Evolutionary conservation across 2,329 filamentous ascomycete species (phyloP).

Genomic region (Penicillium janthinellum): DNA sequence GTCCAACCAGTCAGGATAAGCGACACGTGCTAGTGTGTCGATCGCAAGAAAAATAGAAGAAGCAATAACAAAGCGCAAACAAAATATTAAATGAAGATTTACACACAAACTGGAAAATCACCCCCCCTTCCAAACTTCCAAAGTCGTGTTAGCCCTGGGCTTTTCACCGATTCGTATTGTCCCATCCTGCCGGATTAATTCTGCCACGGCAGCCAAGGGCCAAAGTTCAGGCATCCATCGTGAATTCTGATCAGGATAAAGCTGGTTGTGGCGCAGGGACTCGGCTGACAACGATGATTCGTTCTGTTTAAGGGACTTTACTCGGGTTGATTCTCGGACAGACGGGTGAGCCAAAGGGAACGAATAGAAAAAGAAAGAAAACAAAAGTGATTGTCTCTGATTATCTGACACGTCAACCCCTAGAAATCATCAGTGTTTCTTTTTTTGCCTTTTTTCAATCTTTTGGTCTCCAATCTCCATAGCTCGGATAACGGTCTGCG

Average conservation of each 20-base stretch:
- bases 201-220: not conserved
- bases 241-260: constrained; percentile 5
- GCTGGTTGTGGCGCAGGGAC: constrained; percentile 14
- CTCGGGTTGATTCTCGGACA: constrained; percentile 3
- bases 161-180: constrained; percentile 19
- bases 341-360: not conserved
- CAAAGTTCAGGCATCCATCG: not conserved
- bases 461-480: not conserved
- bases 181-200: constrained; percentile 3
- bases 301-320: not conserved
- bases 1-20: constrained; percentile 7
- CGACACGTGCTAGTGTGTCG: constrained; percentile 17
- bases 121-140: too few relatives aligned
- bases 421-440: not conserved
- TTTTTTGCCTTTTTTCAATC: not conserved
- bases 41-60: constrained; percentile 14
- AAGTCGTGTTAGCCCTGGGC: constrained; percentile 8
- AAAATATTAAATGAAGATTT: constrained; percentile 1
- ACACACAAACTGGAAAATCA: constrained; percentile 1
- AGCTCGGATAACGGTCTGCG: constrained; percentile 7
- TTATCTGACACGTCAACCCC: constrained; percentile 14
- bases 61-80: constrained; percentile 10
- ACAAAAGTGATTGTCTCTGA: not conserved
- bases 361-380: constrained; percentile 1
- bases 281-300: constrained; percentile 3